Evolutionary conservation across 2,329 filamentous ascomycete genomes (phyloP), one percentile per base, ranked within the genome.

Genomic region (Fusarium bulbicola): DNA sequence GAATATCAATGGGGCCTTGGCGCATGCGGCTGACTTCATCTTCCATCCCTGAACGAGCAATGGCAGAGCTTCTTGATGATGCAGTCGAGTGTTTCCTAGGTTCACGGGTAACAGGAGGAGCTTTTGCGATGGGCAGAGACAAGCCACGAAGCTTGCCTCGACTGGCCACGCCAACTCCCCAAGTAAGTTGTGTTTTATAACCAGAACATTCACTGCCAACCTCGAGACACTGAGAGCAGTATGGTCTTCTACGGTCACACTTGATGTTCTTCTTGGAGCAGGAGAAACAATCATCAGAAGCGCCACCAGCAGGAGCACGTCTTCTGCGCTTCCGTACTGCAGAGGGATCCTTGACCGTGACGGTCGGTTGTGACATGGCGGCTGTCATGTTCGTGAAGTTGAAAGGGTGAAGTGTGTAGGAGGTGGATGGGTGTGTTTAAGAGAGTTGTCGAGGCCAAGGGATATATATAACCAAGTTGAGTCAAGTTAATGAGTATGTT

Each of bases 151-250:
- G 90, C 86, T 98, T 98, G 80, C 95, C 95, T 79, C 95, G 92
- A 83, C 95, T 98, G 63, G 95, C 95, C 66, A 98, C 95, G 58
- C 95, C 95, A 53, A 98, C 94, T 46, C 95, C 95, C 95, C 95
- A 98, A 52, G 95, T 98, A 83, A 98, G 87, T 77, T 95, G 95
- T 21, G 95, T 98, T 85, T 97, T 97, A 87, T 98, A 98, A 67
- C 95, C 95, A 34, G 94, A 95, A 85, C 95, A 98, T 80, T 97
- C 95, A 81, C 94, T 95, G 74, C 95, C 95, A 73, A 94, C 88
- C 77, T 97, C 94, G 72, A 98, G 89, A 82, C 95, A 99, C 83
- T 95, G 95, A 49, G 95, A 95, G 85, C 96, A 98, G 84, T 98
- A 98, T 14, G 95, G 95, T 78, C 95, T 90, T 80, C 94, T 91